phyloP scores from a whole-genome alignment of 441 rosid genomes.

The Jatropha multifida region DNA sequence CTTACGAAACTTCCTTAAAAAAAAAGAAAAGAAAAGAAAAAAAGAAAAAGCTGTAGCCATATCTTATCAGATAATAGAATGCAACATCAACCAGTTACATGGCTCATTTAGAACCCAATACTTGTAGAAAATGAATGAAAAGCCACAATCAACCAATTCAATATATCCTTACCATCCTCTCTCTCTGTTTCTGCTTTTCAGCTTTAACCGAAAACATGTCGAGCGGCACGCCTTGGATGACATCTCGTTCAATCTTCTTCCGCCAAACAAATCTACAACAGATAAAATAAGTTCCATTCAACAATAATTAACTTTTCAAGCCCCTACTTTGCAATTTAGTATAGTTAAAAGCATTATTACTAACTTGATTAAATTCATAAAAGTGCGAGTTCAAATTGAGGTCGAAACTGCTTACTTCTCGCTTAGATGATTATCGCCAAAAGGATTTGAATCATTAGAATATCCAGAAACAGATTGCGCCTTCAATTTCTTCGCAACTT shows the following conservation, averaged over 20 bases:
- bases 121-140: background rate
- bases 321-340: background rate
- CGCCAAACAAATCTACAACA: slow-evolving; percentile 82
- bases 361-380: no score
- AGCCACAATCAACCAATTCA: background rate
- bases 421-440: slow-evolving; percentile 91
- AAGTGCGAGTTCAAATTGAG: no score
- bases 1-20: no score
- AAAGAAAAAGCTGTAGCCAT: no score
- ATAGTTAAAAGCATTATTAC: background rate
- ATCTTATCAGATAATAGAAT: no score
- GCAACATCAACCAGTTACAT: no score
- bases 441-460: slow-evolving; percentile 92
- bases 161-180: slow-evolving; percentile 64
- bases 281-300: background rate
- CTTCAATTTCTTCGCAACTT: slow-evolving; percentile 79
- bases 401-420: slow-evolving; percentile 52
- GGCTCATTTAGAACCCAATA: background rate
- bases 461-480: slow-evolving; percentile 72
- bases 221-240: slow-evolving; percentile 61
- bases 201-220: slow-evolving; percentile 72
- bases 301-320: background rate
- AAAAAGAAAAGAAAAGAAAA: no score
- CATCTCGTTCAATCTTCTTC: slow-evolving; percentile 89
- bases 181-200: slow-evolving; percentile 76